Evolutionary conservation across 306 rosid genomes (phyloP).

Genomic region (Rosa multiflora): DNA sequence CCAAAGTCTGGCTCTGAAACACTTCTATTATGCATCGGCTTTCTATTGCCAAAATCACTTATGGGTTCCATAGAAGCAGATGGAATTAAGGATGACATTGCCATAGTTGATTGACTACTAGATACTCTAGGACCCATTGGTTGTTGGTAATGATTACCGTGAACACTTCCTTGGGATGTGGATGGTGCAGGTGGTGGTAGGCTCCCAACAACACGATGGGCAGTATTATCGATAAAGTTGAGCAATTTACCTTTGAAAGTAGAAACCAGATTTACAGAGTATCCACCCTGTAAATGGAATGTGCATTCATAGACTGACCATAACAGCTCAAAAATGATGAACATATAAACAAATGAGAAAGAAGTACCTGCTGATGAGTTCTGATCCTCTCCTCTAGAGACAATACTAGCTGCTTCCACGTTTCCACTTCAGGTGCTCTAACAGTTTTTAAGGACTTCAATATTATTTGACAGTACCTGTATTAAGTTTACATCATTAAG

Average conservation of each 20-base stretch:
- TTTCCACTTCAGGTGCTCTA: conserved; percentile 84
- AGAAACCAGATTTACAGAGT: conserved; percentile 72
- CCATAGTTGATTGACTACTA: conserved; percentile 81
- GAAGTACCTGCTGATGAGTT: conserved; percentile 77
- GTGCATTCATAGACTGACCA: conserved; percentile 20
- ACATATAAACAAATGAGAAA: conserved; percentile 16
- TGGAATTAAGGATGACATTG: conserved; percentile 79
- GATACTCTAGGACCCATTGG: conserved; percentile 54
- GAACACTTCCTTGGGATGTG: conserved; percentile 47
- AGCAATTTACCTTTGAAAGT: conserved; percentile 77
- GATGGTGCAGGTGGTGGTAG: conserved; percentile 84
- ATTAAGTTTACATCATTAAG: conserved; percentile 15
- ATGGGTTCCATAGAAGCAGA: conserved; percentile 86
- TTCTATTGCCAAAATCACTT: conserved; percentile 56
- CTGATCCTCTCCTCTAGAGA: conserved; percentile 93
- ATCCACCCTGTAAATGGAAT: conserved; percentile 69
- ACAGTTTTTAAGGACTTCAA: conserved; percentile 78
- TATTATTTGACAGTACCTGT: conserved; percentile 88
- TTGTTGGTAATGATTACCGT: conserved; percentile 51
- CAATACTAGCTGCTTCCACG: conserved; percentile 67
- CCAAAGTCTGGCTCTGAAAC: conserved; percentile 94
- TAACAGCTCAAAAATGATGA: conserved; percentile 16
- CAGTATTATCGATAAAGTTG: conserved; percentile 83
- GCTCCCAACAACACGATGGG: conserved; percentile 93
- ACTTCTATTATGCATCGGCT: conserved; percentile 71